Evolutionary conservation across 208 protist species (phyloP).

Genomic region (Kentomonas sorsogonicus): DNA sequence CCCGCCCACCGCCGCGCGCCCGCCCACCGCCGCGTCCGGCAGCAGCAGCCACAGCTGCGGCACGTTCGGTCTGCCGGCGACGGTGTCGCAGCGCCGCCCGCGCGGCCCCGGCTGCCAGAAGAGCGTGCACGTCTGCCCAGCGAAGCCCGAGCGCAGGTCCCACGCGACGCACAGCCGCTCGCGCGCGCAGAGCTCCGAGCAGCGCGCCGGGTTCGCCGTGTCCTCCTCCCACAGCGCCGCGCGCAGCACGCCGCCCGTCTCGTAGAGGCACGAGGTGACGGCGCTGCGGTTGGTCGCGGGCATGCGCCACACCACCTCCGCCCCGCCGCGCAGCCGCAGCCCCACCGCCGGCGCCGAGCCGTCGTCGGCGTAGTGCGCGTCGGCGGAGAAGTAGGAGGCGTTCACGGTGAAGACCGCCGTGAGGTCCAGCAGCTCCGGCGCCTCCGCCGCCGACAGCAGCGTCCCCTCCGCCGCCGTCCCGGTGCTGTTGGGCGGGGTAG

Average conservation of each 20-base stretch:
- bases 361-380: constrained; percentile 11
- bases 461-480: no score
- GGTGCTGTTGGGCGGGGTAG: no score
- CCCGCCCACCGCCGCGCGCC: not conserved
- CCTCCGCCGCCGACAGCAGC: no score
- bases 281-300: constrained; percentile 13
- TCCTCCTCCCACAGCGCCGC: constrained; percentile 12
- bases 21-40: constrained; percentile 6
- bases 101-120: constrained; percentile 4
- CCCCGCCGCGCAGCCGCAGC: no score
- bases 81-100: constrained; percentile 12
- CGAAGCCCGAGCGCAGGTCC: constrained; percentile 1
- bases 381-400: not conserved
- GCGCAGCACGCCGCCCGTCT: constrained; percentile 5
- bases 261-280: constrained; percentile 12
- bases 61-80: constrained; percentile 13
- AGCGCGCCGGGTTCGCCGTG: constrained; percentile 10
- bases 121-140: constrained; percentile 12
- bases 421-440: no score
- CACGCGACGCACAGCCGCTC: constrained; percentile 17
- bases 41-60: constrained; percentile 11
- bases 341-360: constrained; percentile 9
- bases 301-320: constrained; percentile 16
- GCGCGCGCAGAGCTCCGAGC: constrained; percentile 7
- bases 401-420: no score